Conservation (phyloP, 768 basidiomycete species). For the Serendipita sp. region DNA sequence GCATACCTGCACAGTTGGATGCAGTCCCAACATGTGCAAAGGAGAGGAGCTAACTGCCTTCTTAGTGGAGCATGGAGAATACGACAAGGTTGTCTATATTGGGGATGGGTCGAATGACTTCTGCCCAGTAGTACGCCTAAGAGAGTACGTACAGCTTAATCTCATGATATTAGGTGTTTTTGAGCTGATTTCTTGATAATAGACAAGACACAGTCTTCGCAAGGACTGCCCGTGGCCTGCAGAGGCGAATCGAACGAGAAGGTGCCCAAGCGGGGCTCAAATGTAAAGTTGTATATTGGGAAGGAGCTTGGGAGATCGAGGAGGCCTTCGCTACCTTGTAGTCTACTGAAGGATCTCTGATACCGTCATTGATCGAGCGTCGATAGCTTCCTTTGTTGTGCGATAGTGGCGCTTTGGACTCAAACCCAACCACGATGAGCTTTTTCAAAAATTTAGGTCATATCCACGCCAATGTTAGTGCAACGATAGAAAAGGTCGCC, state of each 20-base stretch:
- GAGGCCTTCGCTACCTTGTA: conserved; percentile 44
- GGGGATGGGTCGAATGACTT: conserved; percentile 95
- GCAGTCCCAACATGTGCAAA: conserved; percentile 97
- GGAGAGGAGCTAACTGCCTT: conserved; percentile 88
- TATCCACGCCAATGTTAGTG: neutral
- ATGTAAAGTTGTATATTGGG: conserved; percentile 69
- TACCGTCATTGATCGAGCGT: too few relatives aligned
- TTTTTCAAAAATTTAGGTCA: neutral
- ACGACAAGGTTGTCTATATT: conserved; percentile 71
- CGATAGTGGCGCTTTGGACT: too few relatives aligned
- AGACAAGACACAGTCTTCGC: conserved; percentile 79
- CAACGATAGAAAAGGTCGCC: neutral
- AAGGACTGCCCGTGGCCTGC: conserved; percentile 59
- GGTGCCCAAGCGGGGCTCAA: conserved; percentile 47
- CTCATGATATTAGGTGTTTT: neutral
- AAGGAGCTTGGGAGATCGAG: conserved; percentile 92
- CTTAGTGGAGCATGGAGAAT: conserved; percentile 43
- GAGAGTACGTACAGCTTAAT: conserved; percentile 32
- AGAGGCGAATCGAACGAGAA: conserved; percentile 60
- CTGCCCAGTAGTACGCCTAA: conserved; percentile 72
- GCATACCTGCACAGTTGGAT: conserved; percentile 74
- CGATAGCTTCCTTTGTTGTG: too few relatives aligned
- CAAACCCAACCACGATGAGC: neutral
- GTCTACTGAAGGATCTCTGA: neutral
- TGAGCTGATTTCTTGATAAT: conserved; percentile 4